Conservation (phyloP, 1,284 basidiomycete species). For the Papiliotrema nemorosa region DNA sequence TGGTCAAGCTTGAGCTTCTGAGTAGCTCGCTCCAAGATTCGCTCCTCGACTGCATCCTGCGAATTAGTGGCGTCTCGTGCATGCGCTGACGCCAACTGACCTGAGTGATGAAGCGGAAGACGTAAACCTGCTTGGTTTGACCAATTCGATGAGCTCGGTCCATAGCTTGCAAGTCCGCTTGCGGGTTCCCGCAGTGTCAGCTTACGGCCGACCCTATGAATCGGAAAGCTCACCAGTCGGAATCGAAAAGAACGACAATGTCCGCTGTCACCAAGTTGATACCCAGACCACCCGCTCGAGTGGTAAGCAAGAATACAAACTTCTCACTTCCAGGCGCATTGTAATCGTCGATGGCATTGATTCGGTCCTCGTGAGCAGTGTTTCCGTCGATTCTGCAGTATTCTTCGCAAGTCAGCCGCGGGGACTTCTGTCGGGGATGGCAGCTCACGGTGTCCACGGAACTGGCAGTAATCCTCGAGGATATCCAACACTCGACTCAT, state of each 20-base stretch:
- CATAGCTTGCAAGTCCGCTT: conserved; percentile 99
- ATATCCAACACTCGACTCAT: conserved; percentile 97
- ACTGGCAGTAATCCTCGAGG: conserved; percentile 94
- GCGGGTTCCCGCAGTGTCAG: conserved; percentile 73
- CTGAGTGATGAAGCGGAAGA: conserved; percentile 96
- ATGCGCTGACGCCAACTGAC: conserved; percentile 35
- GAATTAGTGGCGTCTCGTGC: neutral
- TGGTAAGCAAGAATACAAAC: conserved; percentile 96
- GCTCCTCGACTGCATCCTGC: conserved; percentile 85
- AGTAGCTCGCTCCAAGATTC: conserved; percentile 92
- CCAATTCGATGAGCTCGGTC: conserved; percentile 98
- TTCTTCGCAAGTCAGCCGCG: conserved; percentile 54
- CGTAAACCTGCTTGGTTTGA: conserved; percentile 97
- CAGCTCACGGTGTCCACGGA: conserved; percentile 76
- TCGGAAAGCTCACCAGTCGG: conserved; percentile 68
- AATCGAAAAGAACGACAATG: conserved; percentile 95
- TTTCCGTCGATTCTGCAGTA: conserved; percentile 97
- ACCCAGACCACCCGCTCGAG: conserved; percentile 95
- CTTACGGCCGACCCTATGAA: neutral
- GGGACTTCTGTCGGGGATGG: neutral
- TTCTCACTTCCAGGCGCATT: conserved; percentile 93
- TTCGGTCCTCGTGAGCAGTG: conserved; percentile 95
- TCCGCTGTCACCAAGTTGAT: conserved; percentile 97
- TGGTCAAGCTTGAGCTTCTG: conserved; percentile 96
- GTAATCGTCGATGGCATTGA: conserved; percentile 94